A percentile compares a stretch with the other conserved stretches of the same genome.
Conservation (phyloP, 2,329 filamentous ascomycete species). For the Colletotrichum zoysiae region DNA sequence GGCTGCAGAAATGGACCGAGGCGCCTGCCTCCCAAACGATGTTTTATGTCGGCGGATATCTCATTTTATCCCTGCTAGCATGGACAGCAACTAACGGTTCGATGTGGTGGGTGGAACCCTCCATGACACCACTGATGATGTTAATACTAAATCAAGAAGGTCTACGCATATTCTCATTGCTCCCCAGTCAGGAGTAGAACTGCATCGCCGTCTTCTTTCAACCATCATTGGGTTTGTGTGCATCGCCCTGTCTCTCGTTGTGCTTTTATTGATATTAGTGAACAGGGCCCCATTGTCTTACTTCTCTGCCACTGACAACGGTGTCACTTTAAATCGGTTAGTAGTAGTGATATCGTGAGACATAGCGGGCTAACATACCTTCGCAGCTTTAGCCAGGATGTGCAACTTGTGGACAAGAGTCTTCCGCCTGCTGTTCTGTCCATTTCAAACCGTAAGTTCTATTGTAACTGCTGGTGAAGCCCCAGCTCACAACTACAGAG, state of each 20-base stretch:
- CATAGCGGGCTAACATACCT: background rate
- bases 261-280: background rate
- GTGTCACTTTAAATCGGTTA: too few species aligned
- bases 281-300: slow-evolving; percentile 20
- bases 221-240: slow-evolving; percentile 13
- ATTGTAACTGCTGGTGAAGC: too few species aligned
- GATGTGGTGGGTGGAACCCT: slow-evolving; percentile 13
- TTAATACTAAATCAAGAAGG: background rate
- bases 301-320: background rate
- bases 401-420: slow-evolving; percentile 44
- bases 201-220: slow-evolving; percentile 27
- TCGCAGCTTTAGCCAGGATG: slow-evolving; percentile 45
- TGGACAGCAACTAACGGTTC: slow-evolving; percentile 18
- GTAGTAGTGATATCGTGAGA: too few species aligned
- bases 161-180: slow-evolving; percentile 20
- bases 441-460: too few species aligned
- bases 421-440: too few species aligned
- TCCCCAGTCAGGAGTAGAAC: slow-evolving; percentile 9
- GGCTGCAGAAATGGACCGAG: slow-evolving; percentile 36
- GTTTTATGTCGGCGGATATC: slow-evolving; percentile 25
- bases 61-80: slow-evolving; percentile 12
- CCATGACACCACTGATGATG: too few species aligned
- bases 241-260: too few species aligned
- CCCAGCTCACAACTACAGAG: background rate
- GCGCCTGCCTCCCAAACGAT: slow-evolving; percentile 9